Base-by-base conservation (phyloP, 306 rosid species). In the Lablab purpureus region DNA sequence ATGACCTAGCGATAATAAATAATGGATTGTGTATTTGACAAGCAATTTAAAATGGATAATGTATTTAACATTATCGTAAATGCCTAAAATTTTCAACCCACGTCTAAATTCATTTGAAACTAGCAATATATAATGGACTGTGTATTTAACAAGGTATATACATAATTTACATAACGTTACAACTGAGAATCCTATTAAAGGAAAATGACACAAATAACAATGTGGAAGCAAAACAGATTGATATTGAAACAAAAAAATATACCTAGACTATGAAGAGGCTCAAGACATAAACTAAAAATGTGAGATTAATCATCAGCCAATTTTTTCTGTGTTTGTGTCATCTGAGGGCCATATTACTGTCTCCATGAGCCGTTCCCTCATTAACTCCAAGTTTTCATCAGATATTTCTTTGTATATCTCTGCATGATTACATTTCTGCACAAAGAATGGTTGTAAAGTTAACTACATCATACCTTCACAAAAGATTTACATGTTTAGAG, bases 271-370 rank as follows among this genome's bases (percentile, higher is more conserved):
- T 71, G 67, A 86, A 85, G 59, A 74, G 43, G 65, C 34, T 60
- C 14, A 41, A 60, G 28, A 81, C 52, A 32, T 21, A 71, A 84
- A 62, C 49, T 50, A 67, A 72, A 73, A 85, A 62, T 0, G 17
- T 27, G 25, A 8, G 22, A 76, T 60, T 68, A 81, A 58, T 67
- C 32, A 21, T 88, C 76, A 95, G 55, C 98, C 98, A 34, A 93
- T 87, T 84, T 83, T 92, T 85, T 92, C 97, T 21, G 94, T 86
- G 91, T 91, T 90, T n/a, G 94, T 55, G 89, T 95, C 99, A 81
- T 95, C 99, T 3, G 98, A 91, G 4, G 99, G 99, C 99, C 99
- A 95, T 87, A 91, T 93, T 65, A 95, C 98, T 21, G 99, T 95
- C 83, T 95, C 93, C 45, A 87, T 85, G 45, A 95, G 96, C 77